Evolutionary conservation across 768 basidiomycete genomes (phyloP).

Genomic region (Trametes cubensis): DNA sequence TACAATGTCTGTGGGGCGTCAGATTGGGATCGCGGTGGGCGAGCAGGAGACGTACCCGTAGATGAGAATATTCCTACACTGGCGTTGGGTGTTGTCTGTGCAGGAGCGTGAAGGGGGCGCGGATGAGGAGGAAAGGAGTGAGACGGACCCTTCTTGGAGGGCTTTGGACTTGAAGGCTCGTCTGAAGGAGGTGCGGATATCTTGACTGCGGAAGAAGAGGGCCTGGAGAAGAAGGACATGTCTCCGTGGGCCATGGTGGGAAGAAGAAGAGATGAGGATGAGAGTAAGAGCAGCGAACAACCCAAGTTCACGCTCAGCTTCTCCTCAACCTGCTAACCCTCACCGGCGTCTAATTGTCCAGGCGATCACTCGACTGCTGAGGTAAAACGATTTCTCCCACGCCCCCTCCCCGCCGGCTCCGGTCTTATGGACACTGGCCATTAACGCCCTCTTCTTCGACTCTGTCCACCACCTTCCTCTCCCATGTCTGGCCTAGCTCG

Average conservation of each 20-base stretch:
- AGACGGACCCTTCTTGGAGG: slow-evolving; percentile 46
- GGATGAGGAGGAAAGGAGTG: slow-evolving; percentile 8
- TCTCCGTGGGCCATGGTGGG: slow-evolving; percentile 32
- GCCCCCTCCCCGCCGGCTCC: neutral
- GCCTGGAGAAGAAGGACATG: slow-evolving; percentile 74
- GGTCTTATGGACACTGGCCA: neutral
- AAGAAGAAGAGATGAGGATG: slow-evolving; percentile 23
- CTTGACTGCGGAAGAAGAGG: slow-evolving; percentile 65
- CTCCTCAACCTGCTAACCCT: neutral
- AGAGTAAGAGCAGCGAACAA: slow-evolving; percentile 19
- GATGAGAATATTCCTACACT: slow-evolving; percentile 90
- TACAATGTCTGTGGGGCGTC: slow-evolving; percentile 62
- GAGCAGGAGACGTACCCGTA: slow-evolving; percentile 63
- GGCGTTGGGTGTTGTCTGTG: slow-evolving; percentile 69
- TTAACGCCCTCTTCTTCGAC: slow-evolving; percentile 4
- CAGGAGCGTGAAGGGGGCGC: slow-evolving; percentile 20
- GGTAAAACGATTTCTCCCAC: slow-evolving; percentile 1
- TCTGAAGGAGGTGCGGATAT: slow-evolving; percentile 64
- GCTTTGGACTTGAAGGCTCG: slow-evolving; percentile 44
- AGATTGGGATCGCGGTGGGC: neutral
- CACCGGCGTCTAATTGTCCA: neutral
- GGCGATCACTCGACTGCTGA: neutral
- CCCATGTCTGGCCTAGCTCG: slow-evolving; percentile 68
- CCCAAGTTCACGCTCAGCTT: neutral
- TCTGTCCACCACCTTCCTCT: slow-evolving; percentile 2